Evolutionary conservation across 768 basidiomycete genomes (phyloP).

Genomic region (Leccinum ochraceum): DNA sequence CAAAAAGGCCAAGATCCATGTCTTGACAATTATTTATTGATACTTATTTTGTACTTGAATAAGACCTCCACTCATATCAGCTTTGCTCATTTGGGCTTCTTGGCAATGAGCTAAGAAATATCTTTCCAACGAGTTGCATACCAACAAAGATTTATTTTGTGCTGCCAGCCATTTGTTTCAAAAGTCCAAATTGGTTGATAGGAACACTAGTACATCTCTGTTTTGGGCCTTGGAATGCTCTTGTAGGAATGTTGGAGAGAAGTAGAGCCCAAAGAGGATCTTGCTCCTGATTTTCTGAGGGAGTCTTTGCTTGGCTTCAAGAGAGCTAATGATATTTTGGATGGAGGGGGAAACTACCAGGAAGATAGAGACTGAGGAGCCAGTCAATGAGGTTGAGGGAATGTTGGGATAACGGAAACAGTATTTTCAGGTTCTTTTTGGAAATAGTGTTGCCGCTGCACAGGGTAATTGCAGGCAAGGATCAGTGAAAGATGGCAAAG

Average conservation of each 20-base stretch:
- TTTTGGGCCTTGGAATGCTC: not conserved
- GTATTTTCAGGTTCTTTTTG: no score
- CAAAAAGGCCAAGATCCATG: not conserved
- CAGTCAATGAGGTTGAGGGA: no score
- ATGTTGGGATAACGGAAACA: no score
- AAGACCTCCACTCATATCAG: not conserved
- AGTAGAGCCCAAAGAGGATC: not conserved
- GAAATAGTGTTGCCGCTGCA: no score
- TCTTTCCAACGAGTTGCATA: not conserved
- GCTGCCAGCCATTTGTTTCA: not conserved
- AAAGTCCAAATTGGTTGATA: not conserved
- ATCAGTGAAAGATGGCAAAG: no score
- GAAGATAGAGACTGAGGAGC: no score
- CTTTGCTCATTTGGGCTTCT: not conserved
- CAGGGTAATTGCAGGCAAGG: no score
- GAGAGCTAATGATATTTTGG: not conserved
- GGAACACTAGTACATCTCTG: not conserved
- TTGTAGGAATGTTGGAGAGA: not conserved
- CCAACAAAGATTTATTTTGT: not conserved
- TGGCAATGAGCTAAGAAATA: not conserved
- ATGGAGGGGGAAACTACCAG: not conserved
- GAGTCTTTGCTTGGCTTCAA: not conserved
- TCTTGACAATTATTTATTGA: no score
- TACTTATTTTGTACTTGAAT: no score
- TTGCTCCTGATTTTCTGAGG: not conserved